Conservation (phyloP, 495 filamentous ascomycete species). For the Penicillium macrosclerotiorum region DNA sequence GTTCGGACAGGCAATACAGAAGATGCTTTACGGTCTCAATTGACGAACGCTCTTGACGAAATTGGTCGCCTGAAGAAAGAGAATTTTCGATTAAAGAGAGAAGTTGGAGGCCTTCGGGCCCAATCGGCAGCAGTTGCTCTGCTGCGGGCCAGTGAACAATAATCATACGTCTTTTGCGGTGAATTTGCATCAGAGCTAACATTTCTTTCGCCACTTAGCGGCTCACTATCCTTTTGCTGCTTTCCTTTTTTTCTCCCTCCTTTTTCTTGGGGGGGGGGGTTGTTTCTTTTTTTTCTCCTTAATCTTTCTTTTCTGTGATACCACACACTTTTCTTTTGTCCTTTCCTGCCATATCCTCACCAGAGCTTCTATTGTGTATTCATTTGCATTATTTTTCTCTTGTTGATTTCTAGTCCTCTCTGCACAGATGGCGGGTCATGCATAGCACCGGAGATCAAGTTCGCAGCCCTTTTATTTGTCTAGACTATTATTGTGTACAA, state of each 20-base stretch:
- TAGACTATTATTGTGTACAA: conserved; percentile 27
- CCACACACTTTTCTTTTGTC: conserved; percentile 13
- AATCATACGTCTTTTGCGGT: too few relatives aligned
- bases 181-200: too few relatives aligned
- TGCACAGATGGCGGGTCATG: conserved; percentile 19
- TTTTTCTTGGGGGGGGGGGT: too few relatives aligned
- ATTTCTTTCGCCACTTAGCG: too few relatives aligned
- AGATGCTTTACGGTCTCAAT: conserved; percentile 64
- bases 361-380: conserved; percentile 19
- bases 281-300: conserved; percentile 13
- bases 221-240: too few relatives aligned
- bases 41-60: conserved; percentile 68
- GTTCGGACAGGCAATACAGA: conserved; percentile 71
- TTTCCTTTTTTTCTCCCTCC: conserved; percentile 1
- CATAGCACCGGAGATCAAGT: conserved; percentile 29
- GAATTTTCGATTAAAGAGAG: conserved; percentile 64
- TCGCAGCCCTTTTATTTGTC: conserved; percentile 18
- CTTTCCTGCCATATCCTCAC: conserved; percentile 10
- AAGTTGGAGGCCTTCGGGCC: conserved; percentile 50
- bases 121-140: conserved; percentile 43
- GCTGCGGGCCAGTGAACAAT: conserved; percentile 36
- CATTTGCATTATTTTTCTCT: conserved; percentile 11
- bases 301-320: conserved; percentile 18
- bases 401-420: conserved; percentile 17
- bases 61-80: conserved; percentile 72